Evolutionary conservation across 805 yeast genomes (phyloP).

Genomic region (Candida hispaniensis): DNA sequence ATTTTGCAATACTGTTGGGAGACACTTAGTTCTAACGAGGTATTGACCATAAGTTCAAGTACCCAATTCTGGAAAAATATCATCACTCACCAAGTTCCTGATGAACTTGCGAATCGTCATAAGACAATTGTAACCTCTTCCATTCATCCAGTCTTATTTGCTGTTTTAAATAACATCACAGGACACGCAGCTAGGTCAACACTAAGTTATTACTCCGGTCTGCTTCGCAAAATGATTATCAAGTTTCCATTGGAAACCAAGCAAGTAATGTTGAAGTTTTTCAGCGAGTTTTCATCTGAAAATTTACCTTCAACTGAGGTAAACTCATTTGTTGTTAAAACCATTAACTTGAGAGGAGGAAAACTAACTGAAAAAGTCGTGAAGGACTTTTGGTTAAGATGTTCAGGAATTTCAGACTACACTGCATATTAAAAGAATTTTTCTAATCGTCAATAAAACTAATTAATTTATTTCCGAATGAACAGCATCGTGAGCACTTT

Average conservation of each 20-base stretch:
- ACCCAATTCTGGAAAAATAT: constrained; percentile 46
- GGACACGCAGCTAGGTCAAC: constrained; percentile 36
- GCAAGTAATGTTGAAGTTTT: constrained; percentile 15
- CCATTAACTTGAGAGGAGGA: constrained; percentile 26
- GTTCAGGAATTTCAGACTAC: constrained; percentile 27
- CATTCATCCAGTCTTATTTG: constrained; percentile 27
- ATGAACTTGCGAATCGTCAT: constrained; percentile 14
- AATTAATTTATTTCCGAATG: too few species aligned
- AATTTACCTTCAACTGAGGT: constrained; percentile 19
- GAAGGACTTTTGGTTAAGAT: constrained; percentile 28
- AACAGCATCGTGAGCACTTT: too few species aligned
- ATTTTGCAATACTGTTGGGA: constrained; percentile 21
- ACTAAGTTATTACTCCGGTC: constrained; percentile 33
- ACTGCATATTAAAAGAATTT: constrained; percentile 1
- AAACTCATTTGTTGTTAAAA: constrained; percentile 24
- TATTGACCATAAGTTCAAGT: constrained; percentile 43
- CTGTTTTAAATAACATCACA: constrained; percentile 35
- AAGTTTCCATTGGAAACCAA: constrained; percentile 18
- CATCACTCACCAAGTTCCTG: constrained; percentile 22
- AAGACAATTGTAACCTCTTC: constrained; percentile 24
- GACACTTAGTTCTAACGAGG: constrained; percentile 40
- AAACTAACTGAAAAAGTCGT: constrained; percentile 24
- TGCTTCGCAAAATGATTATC: constrained; percentile 27
- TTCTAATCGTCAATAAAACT: too few species aligned
- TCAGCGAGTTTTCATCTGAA: too few species aligned